phyloP scores from a whole-genome alignment of 1,284 basidiomycete species.

The Leccinum subfulvum region DNA sequence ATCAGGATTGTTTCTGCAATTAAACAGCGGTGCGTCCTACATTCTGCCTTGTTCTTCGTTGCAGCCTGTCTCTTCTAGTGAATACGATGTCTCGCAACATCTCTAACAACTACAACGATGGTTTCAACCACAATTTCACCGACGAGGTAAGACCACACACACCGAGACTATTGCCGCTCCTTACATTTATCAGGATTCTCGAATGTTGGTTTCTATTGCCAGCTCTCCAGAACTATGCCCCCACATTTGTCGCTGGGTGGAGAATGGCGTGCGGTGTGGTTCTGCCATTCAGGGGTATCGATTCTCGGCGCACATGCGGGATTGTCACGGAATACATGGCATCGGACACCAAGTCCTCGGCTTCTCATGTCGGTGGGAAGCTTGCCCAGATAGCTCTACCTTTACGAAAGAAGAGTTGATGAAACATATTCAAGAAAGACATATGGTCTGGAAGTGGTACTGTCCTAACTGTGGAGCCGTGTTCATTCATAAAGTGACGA shows the following conservation, averaged over 20 bases:
- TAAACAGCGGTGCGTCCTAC: constrained; percentile 2
- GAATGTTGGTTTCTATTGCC: constrained; percentile 28
- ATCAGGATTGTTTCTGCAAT: background rate
- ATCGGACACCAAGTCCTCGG: constrained; percentile 5
- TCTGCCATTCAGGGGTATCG: constrained; percentile 18
- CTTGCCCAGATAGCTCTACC: constrained; percentile 18
- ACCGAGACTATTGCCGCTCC: background rate
- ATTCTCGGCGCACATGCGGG: constrained; percentile 21
- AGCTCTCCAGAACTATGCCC: constrained; percentile 27
- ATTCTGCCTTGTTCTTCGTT: background rate
- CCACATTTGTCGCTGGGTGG: constrained; percentile 27
- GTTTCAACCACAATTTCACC: constrained; percentile 33
- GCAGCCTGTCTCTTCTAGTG: background rate
- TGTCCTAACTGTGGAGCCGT: constrained; percentile 24
- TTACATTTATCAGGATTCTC: constrained; percentile 25
- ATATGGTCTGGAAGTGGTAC: constrained; percentile 27
- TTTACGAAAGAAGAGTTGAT: constrained; percentile 24
- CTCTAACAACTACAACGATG: constrained; percentile 16
- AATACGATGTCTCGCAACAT: constrained; percentile 23
- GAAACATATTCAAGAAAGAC: constrained; percentile 29
- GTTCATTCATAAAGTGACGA: constrained; percentile 18
- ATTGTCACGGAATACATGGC: constrained; percentile 23
- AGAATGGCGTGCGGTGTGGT: constrained; percentile 15
- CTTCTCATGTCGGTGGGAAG: constrained; percentile 28
- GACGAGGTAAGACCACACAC: constrained; percentile 24